These are phyloP conservation scores for Ceratocystis smalleyi DNA, from an alignment of 2,329 filamentous ascomycete species.

Conservation along the genomic window DNA sequence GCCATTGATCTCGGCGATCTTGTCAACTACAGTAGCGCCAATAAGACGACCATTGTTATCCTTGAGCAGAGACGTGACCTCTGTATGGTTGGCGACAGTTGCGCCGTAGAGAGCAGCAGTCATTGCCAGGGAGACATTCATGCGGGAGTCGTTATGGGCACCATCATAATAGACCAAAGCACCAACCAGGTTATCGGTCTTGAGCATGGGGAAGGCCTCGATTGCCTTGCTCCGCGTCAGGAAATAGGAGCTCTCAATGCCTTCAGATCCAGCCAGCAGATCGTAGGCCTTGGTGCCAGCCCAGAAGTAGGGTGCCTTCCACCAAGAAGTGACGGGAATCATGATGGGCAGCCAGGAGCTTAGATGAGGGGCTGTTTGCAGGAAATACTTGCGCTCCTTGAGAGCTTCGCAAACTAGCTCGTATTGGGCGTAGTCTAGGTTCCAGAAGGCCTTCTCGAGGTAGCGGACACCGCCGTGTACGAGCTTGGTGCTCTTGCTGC, in stretches of 20 bases:
- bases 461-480: constrained; percentile 65
- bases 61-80: constrained; percentile 64
- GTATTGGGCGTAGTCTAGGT: constrained; percentile 59
- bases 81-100: constrained; percentile 69
- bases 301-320: constrained; percentile 66
- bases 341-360: constrained; percentile 62
- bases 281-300: constrained; percentile 70
- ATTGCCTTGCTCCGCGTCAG: constrained; percentile 72
- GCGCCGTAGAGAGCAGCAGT: constrained; percentile 76
- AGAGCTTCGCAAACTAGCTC: constrained; percentile 56
- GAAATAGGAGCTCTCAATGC: constrained; percentile 81
- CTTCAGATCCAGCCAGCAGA: constrained; percentile 68
- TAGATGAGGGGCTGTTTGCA: constrained; percentile 59
- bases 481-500: constrained; percentile 61
- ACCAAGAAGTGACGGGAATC: constrained; percentile 60
- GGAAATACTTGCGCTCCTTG: constrained; percentile 59
- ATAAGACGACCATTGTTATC: constrained; percentile 56
- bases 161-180: constrained; percentile 85
- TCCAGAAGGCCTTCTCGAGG: constrained; percentile 61
- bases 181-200: constrained; percentile 61
- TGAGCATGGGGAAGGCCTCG: constrained; percentile 79
- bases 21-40: constrained; percentile 58
- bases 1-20: constrained; percentile 50
- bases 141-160: constrained; percentile 79
- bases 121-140: constrained; percentile 81